Conservation (phyloP, 148 eudicot species). For the Hydrangea macrophylla region DNA sequence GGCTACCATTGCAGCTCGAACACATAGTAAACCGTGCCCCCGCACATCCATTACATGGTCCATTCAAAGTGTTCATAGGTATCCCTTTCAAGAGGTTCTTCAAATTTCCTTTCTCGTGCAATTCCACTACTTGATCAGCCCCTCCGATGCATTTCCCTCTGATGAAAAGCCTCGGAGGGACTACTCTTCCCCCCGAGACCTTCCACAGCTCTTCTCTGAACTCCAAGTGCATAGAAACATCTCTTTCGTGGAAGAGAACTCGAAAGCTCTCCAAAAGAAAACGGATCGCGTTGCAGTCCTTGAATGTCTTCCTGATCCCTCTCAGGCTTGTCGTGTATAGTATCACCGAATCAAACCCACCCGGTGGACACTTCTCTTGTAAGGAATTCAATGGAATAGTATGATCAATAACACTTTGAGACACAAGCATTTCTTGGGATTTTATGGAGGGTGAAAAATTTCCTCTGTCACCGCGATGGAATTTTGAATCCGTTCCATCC, state of each 20-base stretch:
- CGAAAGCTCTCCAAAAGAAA: constrained; percentile 54
- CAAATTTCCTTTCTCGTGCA: constrained; percentile 63
- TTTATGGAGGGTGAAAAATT: not conserved
- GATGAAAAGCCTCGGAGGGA: constrained; percentile 73
- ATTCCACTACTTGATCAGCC: constrained; percentile 54
- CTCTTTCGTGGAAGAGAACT: constrained; percentile 51
- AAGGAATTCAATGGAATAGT: constrained; percentile 21
- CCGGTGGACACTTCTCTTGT: constrained; percentile 59
- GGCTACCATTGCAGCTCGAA: constrained; percentile 56
- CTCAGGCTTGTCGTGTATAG: constrained; percentile 71
- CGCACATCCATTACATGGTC: constrained; percentile 46
- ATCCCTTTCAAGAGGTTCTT: constrained; percentile 54
- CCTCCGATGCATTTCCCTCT: constrained; percentile 74
- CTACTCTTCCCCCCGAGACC: constrained; percentile 39
- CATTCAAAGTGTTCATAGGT: constrained; percentile 26
- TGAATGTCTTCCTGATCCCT: constrained; percentile 65
- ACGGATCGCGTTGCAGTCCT: constrained; percentile 49
- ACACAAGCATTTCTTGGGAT: not conserved
- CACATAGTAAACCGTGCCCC: constrained; percentile 62
- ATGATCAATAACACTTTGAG: too few species aligned
- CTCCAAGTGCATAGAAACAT: constrained; percentile 61
- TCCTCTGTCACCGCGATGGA: not conserved
- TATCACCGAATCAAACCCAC: constrained; percentile 47
- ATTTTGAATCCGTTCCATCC: constrained; percentile 10
- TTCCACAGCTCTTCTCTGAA: constrained; percentile 59